A percentile compares a stretch with the other conserved stretches of the same genome.
Evolutionary conservation across 2,329 filamentous ascomycete species (phyloP).

Genomic region (Talaromyces islandicus): DNA sequence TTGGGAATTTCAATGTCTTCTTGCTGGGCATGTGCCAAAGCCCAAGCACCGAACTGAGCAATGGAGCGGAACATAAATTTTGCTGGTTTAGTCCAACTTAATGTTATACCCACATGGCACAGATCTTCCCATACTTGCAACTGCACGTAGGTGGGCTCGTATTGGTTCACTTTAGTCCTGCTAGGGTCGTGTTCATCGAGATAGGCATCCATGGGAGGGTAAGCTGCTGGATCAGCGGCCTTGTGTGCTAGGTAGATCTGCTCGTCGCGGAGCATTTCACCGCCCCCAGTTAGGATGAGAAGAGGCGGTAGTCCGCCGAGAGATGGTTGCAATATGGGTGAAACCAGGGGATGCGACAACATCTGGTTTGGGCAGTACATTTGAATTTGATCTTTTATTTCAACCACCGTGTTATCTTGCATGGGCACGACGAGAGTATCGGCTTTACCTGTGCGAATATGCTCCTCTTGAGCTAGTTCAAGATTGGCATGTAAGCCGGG

Average conservation of each 20-base stretch:
- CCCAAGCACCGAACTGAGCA: constrained; percentile 91
- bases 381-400: constrained; percentile 88
- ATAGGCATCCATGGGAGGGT: constrained; percentile 60
- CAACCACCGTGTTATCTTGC: constrained; percentile 59
- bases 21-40: constrained; percentile 74
- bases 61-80: constrained; percentile 94
- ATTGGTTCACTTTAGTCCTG: constrained; percentile 52
- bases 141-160: constrained; percentile 82
- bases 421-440: constrained; percentile 60
- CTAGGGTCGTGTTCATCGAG: constrained; percentile 59
- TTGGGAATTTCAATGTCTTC: constrained; percentile 73
- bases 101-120: constrained; percentile 83
- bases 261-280: constrained; percentile 85
- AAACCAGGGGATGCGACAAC: constrained; percentile 80
- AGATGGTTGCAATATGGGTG: constrained; percentile 78
- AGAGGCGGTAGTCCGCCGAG: constrained; percentile 85
- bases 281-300: constrained; percentile 79
- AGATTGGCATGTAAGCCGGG: constrained; percentile 18
- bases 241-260: constrained; percentile 95
- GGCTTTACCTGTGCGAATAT: constrained; percentile 13
- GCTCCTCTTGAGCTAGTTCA: constrained; percentile 14
- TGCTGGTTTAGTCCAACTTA: constrained; percentile 93
- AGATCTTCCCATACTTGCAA: constrained; percentile 94
- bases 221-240: constrained; percentile 74
- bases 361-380: constrained; percentile 80